phyloP scores from a whole-genome alignment of 169 alveolate genomes.

The Eimeria sp. region DNA sequence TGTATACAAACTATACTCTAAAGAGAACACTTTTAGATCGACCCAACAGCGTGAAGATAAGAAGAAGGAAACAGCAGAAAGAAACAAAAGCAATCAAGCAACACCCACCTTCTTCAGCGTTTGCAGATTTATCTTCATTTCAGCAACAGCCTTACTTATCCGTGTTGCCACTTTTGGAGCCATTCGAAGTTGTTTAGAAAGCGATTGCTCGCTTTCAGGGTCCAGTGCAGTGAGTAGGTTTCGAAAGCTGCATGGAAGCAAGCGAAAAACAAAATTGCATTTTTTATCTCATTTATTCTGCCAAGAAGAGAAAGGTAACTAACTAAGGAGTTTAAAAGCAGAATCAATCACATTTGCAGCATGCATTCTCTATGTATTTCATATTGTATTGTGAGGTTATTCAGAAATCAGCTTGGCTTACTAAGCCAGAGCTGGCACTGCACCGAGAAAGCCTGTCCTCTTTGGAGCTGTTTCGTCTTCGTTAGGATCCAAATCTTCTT shows the following conservation, averaged over 20 bases:
- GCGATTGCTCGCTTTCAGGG: slow-evolving; percentile 2
- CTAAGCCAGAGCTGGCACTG: slow-evolving; percentile 35
- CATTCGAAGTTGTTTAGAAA: slow-evolving; percentile 26
- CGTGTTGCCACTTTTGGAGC: not conserved
- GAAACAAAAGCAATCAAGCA: not conserved
- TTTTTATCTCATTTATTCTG: not conserved
- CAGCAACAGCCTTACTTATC: not conserved
- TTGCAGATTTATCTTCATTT: slow-evolving; percentile 3
- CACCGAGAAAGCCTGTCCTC: slow-evolving; percentile 51
- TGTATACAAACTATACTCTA: too few species aligned
- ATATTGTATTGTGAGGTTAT: not conserved
- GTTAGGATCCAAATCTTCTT: not conserved
- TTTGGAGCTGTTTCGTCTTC: slow-evolving; percentile 36
- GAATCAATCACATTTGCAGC: not conserved
- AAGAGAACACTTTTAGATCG: not conserved
- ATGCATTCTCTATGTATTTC: not conserved
- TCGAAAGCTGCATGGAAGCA: not conserved
- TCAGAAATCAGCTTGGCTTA: not conserved
- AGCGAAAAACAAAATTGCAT: not conserved
- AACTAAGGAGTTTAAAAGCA: not conserved
- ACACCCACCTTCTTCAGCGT: slow-evolving; percentile 45
- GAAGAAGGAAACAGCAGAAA: not conserved
- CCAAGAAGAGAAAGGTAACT: not conserved
- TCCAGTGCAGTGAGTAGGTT: slow-evolving; percentile 28
- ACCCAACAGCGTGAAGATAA: not conserved